Percentiles rank a stretch among this genome's conserved stretches.
Evolutionary conservation across 192 early-diverging fungal species (phyloP).

Genomic region (Geranomyces variabilis): DNA sequence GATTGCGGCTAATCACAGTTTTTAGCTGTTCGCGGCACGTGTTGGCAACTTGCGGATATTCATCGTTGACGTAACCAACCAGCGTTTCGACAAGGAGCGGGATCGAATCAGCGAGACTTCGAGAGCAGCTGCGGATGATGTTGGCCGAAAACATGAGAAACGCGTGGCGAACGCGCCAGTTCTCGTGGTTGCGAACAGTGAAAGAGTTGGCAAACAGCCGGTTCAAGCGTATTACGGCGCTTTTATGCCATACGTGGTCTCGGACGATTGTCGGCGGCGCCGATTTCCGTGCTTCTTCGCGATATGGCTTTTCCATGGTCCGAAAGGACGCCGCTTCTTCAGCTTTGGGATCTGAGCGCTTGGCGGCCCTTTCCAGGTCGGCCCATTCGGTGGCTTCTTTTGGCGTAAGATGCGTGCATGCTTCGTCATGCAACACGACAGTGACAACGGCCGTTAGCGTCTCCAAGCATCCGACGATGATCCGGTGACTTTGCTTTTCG

Average conservation of each 20-base stretch:
- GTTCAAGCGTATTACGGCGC: slow-evolving; percentile 11
- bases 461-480: slow-evolving; percentile 27
- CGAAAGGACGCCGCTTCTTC: background rate
- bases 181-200: slow-evolving; percentile 17
- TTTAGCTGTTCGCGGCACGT: slow-evolving; percentile 11
- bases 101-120: background rate
- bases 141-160: slow-evolving; percentile 17
- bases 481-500: slow-evolving; percentile 26
- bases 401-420: background rate
- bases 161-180: slow-evolving; percentile 28
- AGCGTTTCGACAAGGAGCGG: slow-evolving; percentile 34
- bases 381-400: slow-evolving; percentile 17
- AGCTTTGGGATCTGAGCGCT: background rate
- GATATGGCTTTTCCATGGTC: background rate
- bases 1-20: background rate
- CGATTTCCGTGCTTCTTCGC: background rate
- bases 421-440: slow-evolving; percentile 15
- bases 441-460: background rate
- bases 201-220: slow-evolving; percentile 11
- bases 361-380: slow-evolving; percentile 5
- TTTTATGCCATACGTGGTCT: slow-evolving; percentile 15
- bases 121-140: slow-evolving; percentile 8
- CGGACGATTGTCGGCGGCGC: slow-evolving; percentile 4
- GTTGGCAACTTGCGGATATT: slow-evolving; percentile 19
- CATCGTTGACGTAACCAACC: slow-evolving; percentile 29